Evolutionary conservation across 73 alveolate species (phyloP).

Genomic region (Blepharisma japonicum): DNA sequence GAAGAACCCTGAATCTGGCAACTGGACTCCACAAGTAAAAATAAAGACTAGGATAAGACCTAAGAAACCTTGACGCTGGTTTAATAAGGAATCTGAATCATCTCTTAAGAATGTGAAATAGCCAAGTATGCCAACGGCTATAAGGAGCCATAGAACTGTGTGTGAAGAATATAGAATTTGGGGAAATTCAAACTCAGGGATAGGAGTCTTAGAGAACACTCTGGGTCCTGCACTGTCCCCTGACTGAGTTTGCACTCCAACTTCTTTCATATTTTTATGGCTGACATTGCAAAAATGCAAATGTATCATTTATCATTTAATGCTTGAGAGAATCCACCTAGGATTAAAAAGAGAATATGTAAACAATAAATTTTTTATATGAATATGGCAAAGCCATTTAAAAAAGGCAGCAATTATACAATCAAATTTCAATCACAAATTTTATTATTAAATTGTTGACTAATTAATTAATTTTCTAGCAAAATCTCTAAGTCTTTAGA

Average conservation of each 20-base stretch:
- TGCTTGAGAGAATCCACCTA: too few relatives aligned
- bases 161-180: constrained; percentile 12
- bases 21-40: constrained; percentile 41
- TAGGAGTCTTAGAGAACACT: constrained; percentile 22
- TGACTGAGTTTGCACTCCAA: constrained; percentile 8
- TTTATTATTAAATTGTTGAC: too few relatives aligned
- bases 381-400: too few relatives aligned
- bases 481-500: too few relatives aligned
- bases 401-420: too few relatives aligned
- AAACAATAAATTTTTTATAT: too few relatives aligned
- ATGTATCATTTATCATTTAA: too few relatives aligned
- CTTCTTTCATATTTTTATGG: constrained; percentile 23
- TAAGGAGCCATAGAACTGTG: constrained; percentile 3
- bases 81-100: neutral
- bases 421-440: too few relatives aligned
- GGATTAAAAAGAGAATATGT: too few relatives aligned
- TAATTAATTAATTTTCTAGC: too few relatives aligned
- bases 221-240: constrained; percentile 15
- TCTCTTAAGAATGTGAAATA: constrained; percentile 15
- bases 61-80: constrained; percentile 13
- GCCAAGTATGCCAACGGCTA: neutral
- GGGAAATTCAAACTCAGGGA: constrained; percentile 27
- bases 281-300: neutral
- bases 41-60: constrained; percentile 37
- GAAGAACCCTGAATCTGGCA: constrained; percentile 51